Percentiles rank a stretch among this genome's conserved stretches.
These are phyloP conservation scores for Cladobotryum protrusum DNA, from an alignment of 2,329 filamentous ascomycete species.

Conservation along the genomic window DNA sequence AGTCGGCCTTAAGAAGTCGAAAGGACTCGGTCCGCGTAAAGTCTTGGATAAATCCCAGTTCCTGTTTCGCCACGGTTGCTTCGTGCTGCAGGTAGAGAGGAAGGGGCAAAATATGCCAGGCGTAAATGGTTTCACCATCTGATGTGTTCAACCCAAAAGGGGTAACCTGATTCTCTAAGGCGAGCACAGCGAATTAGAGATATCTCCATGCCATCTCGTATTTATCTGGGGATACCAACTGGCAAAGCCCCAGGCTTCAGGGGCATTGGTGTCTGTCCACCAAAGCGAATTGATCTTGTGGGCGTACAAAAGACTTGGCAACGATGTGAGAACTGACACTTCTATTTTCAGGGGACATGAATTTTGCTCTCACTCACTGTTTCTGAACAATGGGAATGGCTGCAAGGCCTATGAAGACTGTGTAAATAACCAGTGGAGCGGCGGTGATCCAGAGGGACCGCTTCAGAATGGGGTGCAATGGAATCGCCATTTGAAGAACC, in stretches of 20 bases:
- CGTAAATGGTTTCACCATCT: slow-evolving; percentile 73
- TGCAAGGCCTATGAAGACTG: slow-evolving; percentile 57
- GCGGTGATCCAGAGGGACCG: slow-evolving; percentile 6
- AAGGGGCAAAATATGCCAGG: slow-evolving; percentile 84
- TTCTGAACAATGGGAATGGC: slow-evolving; percentile 68
- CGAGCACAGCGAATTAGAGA: neutral
- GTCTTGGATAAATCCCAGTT: slow-evolving; percentile 43
- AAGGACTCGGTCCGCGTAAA: slow-evolving; percentile 55
- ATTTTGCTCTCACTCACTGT: slow-evolving; percentile 53
- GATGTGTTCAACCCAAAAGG: slow-evolving; percentile 71
- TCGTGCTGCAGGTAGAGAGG: slow-evolving; percentile 71
- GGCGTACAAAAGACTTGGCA: slow-evolving; percentile 67
- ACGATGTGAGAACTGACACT: slow-evolving; percentile 11
- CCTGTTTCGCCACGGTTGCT: slow-evolving; percentile 47
- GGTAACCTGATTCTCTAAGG: slow-evolving; percentile 74
- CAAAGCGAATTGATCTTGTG: slow-evolving; percentile 69
- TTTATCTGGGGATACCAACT: slow-evolving; percentile 42
- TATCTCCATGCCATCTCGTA: neutral
- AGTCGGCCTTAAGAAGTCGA: slow-evolving; percentile 55
- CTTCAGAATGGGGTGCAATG: slow-evolving; percentile 25
- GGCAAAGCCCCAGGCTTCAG: slow-evolving; percentile 80
- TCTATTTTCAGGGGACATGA: neutral
- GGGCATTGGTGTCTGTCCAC: slow-evolving; percentile 67
- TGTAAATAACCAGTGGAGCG: slow-evolving; percentile 40
- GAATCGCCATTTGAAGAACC: slow-evolving; percentile 21